Conservation (phyloP, 371 early-diverging fungal genomes). For the Haplosporangium sp. region DNA sequence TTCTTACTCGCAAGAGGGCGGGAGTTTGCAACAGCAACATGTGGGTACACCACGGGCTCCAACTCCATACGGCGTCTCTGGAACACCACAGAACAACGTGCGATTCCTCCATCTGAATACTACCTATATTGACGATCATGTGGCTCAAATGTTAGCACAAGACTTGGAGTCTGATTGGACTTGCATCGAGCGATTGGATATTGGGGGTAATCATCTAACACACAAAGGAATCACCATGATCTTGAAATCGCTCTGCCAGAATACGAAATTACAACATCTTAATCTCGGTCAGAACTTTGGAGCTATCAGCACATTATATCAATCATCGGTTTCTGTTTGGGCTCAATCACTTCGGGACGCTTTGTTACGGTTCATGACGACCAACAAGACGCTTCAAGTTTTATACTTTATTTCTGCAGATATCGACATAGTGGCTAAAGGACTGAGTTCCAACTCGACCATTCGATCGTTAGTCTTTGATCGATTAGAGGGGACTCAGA, state of each 20-base stretch:
- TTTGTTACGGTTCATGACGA: constrained; percentile 17
- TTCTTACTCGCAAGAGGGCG: constrained; percentile 10
- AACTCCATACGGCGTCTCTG: constrained; percentile 15
- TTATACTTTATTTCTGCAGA: constrained; percentile 25
- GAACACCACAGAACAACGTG: constrained; percentile 20
- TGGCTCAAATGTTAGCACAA: constrained; percentile 21
- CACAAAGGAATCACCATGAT: constrained; percentile 25
- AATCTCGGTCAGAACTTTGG: constrained; percentile 36
- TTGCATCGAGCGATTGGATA: constrained; percentile 28
- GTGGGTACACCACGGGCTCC: constrained; percentile 8
- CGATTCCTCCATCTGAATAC: constrained; percentile 26
- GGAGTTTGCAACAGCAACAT: constrained; percentile 5
- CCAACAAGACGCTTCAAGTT: constrained; percentile 33
- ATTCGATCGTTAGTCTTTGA: constrained; percentile 33
- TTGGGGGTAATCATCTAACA: constrained; percentile 31
- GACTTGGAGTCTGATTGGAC: constrained; percentile 17
- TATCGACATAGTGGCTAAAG: constrained; percentile 19
- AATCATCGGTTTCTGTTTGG: constrained; percentile 8
- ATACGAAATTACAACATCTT: constrained; percentile 22
- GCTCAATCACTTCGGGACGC: constrained; percentile 15
- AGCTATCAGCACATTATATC: constrained; percentile 6
- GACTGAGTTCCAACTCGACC: constrained; percentile 19
- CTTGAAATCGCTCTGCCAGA: constrained; percentile 26
- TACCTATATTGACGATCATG: constrained; percentile 27
- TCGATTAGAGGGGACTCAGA: constrained; percentile 26